Conservation (phyloP, 495 filamentous ascomycete genomes). For the Xylaria cubensis region DNA sequence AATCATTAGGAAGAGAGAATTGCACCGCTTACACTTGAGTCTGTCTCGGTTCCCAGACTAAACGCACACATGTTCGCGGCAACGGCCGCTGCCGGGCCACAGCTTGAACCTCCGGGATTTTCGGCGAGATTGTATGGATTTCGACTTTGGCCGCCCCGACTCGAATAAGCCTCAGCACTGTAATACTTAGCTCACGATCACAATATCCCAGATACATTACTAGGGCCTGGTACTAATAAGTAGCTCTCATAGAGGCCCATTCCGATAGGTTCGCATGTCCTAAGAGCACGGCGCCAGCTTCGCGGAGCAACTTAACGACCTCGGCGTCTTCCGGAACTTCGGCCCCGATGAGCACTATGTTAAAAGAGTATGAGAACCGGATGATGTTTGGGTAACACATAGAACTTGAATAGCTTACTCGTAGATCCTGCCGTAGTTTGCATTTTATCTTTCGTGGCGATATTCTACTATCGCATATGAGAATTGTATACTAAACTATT, state of each 20-base stretch:
- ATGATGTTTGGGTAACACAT: background rate
- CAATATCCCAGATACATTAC: background rate
- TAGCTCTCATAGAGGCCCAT: slow-evolving; percentile 63
- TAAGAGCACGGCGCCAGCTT: slow-evolving; percentile 70
- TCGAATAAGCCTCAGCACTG: slow-evolving; percentile 69
- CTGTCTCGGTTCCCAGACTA: slow-evolving; percentile 75
- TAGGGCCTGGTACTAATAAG: slow-evolving; percentile 11
- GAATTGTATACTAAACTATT: background rate
- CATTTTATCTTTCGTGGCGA: slow-evolving; percentile 49
- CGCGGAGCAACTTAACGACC: slow-evolving; percentile 65
- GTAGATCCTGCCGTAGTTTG: slow-evolving; percentile 55
- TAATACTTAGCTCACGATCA: background rate
- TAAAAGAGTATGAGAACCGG: slow-evolving; percentile 18
- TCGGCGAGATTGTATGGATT: slow-evolving; percentile 73
- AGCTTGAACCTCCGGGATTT: slow-evolving; percentile 71
- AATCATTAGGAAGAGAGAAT: background rate
- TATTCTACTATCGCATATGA: slow-evolving; percentile 28
- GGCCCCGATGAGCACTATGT: slow-evolving; percentile 63
- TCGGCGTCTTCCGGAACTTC: slow-evolving; percentile 70
- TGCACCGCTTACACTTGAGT: slow-evolving; percentile 59
- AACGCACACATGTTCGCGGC: slow-evolving; percentile 67
- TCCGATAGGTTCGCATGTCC: slow-evolving; percentile 75
- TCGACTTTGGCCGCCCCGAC: slow-evolving; percentile 68
- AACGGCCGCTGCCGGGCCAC: slow-evolving; percentile 68
- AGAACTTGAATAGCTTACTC: slow-evolving; percentile 7